These are phyloP conservation scores for Pythium volutum DNA, from an alignment of 352 stramenopile genomes.

Conservation along the genomic window DNA sequence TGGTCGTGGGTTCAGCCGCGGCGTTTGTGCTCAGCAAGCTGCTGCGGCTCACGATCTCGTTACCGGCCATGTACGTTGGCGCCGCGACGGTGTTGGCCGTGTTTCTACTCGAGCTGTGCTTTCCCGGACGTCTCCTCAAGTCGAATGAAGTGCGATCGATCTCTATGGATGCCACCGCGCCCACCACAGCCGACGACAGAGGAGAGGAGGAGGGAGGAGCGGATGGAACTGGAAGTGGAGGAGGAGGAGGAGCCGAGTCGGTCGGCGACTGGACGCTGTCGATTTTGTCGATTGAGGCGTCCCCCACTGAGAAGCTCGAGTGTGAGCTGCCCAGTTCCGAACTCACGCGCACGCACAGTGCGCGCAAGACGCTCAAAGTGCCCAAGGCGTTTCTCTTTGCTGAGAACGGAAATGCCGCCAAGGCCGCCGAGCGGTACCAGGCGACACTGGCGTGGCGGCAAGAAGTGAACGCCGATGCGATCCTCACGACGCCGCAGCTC, in stretches of 20 bases:
- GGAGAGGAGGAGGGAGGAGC: too few species aligned
- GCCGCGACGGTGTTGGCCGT: conserved; percentile 36
- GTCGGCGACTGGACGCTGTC: conserved; percentile 63
- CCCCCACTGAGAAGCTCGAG: conserved; percentile 39
- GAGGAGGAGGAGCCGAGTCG: conserved; percentile 13
- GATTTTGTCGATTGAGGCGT: conserved; percentile 56
- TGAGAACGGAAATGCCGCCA: conserved; percentile 60
- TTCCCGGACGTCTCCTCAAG: conserved; percentile 45
- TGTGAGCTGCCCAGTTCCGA: neutral
- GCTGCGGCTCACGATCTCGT: conserved; percentile 44
- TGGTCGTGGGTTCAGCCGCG: conserved; percentile 46
- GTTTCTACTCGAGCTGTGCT: conserved; percentile 60
- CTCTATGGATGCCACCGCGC: neutral
- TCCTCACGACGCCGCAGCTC: conserved; percentile 55
- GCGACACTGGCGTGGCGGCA: conserved; percentile 69
- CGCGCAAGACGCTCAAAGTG: conserved; percentile 13
- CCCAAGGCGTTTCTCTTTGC: conserved; percentile 61
- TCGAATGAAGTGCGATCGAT: conserved; percentile 24
- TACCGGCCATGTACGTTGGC: conserved; percentile 54
- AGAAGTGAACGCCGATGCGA: conserved; percentile 65
- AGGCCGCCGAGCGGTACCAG: conserved; percentile 61
- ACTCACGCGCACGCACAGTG: conserved; percentile 18
- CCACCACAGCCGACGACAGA: too few species aligned
- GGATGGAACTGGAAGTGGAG: neutral
- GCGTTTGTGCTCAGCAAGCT: conserved; percentile 53